Evolutionary conservation across 192 early-diverging fungal genomes (phyloP).

Genomic region (Chytriomyces sp.): DNA sequence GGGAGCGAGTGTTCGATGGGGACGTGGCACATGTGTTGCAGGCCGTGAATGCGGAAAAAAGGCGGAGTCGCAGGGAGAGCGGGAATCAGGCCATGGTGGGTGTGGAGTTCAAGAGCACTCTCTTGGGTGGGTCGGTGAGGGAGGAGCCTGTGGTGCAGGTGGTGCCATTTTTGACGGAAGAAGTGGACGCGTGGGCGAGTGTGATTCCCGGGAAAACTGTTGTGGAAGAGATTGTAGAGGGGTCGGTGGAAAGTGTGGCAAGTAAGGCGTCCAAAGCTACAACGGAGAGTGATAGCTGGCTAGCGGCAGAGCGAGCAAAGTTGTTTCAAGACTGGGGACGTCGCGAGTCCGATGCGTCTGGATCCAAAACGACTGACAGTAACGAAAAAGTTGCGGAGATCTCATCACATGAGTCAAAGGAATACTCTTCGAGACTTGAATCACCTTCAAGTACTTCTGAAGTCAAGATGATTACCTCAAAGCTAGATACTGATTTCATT

Average conservation of each 20-base stretch:
- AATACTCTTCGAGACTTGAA: too few species aligned
- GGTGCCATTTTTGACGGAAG: slow-evolving; percentile 12
- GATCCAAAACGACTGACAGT: too few species aligned
- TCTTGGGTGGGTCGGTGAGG: neutral
- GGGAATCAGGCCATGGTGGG: neutral
- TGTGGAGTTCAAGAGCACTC: neutral
- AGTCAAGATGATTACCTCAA: neutral
- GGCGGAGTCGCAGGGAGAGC: neutral
- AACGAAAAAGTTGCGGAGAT: too few species aligned
- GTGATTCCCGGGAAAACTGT: neutral
- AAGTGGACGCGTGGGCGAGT: slow-evolving; percentile 7
- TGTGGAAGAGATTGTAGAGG: neutral
- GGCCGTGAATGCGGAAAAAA: neutral
- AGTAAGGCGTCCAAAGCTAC: neutral
- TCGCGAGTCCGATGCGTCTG: neutral
- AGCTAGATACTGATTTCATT: neutral
- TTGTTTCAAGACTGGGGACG: slow-evolving; percentile 45
- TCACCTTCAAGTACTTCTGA: too few species aligned
- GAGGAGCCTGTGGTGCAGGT: neutral
- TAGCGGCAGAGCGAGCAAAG: slow-evolving; percentile 33
- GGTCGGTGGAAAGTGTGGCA: neutral
- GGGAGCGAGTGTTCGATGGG: neutral
- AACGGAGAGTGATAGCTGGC: slow-evolving; percentile 41
- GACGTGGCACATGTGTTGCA: neutral
- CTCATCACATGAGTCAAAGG: too few species aligned